phyloP scores from a whole-genome alignment of 2,329 filamentous ascomycete genomes.

The Fusarium sp. region DNA sequence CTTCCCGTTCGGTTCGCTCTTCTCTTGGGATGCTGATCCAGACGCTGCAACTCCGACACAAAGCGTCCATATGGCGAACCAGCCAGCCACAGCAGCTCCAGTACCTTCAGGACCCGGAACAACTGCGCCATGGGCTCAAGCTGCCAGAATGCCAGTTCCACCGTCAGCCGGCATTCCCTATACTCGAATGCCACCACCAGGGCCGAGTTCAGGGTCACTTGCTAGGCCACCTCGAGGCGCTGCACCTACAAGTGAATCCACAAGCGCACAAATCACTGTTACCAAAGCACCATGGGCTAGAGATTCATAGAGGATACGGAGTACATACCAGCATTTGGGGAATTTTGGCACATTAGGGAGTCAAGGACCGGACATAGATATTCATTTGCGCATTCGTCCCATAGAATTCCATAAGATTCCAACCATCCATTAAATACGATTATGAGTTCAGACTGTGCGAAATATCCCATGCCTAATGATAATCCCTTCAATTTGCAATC shows the following conservation, averaged over 20 bases:
- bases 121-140: slow-evolving; percentile 56
- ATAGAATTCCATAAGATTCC: background rate
- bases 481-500: background rate
- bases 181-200: slow-evolving; percentile 47
- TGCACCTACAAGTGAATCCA: slow-evolving; percentile 40
- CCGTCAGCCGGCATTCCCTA: slow-evolving; percentile 51
- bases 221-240: slow-evolving; percentile 35
- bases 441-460: background rate
- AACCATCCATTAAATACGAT: background rate
- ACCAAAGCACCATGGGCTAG: slow-evolving; percentile 60
- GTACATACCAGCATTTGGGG: background rate
- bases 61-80: slow-evolving; percentile 67
- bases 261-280: slow-evolving; percentile 51
- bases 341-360: background rate
- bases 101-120: slow-evolving; percentile 47
- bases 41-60: slow-evolving; percentile 59
- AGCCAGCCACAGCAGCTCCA: slow-evolving; percentile 51
- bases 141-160: slow-evolving; percentile 51
- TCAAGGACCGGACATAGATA: slow-evolving; percentile 12
- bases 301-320: slow-evolving; percentile 25
- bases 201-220: slow-evolving; percentile 41
- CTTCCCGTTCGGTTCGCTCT: slow-evolving; percentile 84
- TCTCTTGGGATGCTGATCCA: slow-evolving; percentile 77
- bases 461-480: background rate
- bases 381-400: slow-evolving; percentile 28